Percentiles rank a stretch among this genome's conserved stretches.
Evolutionary conservation across 2,329 filamentous ascomycete genomes (phyloP).

Genomic region (Thermothelomyces thermophilus): DNA sequence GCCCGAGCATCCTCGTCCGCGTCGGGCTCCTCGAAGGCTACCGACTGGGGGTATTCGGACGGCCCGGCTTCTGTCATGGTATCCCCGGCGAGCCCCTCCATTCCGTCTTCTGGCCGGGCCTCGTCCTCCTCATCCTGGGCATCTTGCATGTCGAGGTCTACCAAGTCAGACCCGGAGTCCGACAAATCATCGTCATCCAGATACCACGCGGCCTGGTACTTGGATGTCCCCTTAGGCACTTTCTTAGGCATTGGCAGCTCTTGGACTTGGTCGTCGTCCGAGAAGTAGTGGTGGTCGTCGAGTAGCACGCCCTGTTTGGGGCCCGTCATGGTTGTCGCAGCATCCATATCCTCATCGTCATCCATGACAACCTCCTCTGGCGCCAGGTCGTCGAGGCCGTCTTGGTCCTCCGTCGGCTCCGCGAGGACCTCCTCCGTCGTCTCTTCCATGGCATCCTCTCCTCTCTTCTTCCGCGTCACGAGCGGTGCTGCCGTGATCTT

Average conservation of each 20-base stretch:
- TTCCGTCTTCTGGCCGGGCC: slow-evolving; percentile 71
- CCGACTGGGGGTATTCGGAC: slow-evolving; percentile 88
- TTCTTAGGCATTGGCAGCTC: slow-evolving; percentile 59
- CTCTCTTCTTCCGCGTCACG: slow-evolving; percentile 51
- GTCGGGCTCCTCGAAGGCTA: slow-evolving; percentile 81
- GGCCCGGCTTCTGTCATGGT: slow-evolving; percentile 67
- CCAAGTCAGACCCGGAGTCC: slow-evolving; percentile 77
- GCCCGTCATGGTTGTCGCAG: slow-evolving; percentile 37
- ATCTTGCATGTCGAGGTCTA: slow-evolving; percentile 55
- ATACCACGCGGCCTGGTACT: slow-evolving; percentile 93
- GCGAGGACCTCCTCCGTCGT: slow-evolving; percentile 55
- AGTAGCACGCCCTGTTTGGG: slow-evolving; percentile 81
- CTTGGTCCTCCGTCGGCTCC: slow-evolving; percentile 67
- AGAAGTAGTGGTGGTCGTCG: slow-evolving; percentile 97
- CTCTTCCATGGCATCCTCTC: slow-evolving; percentile 60
- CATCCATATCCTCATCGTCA: slow-evolving; percentile 42
- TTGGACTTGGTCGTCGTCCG: slow-evolving; percentile 68
- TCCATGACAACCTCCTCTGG: slow-evolving; percentile 79
- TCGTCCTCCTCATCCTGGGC: slow-evolving; percentile 51
- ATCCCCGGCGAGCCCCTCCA: slow-evolving; percentile 60
- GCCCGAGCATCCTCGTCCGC: slow-evolving; percentile 74
- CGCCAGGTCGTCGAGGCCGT: slow-evolving; percentile 75
- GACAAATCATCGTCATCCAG: slow-evolving; percentile 67
- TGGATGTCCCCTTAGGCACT: slow-evolving; percentile 84
- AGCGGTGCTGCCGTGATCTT: slow-evolving; percentile 76